Percentiles rank a stretch among this genome's conserved stretches.
Conservation (phyloP, 805 yeast genomes). For the Geotrichum ghanense region DNA sequence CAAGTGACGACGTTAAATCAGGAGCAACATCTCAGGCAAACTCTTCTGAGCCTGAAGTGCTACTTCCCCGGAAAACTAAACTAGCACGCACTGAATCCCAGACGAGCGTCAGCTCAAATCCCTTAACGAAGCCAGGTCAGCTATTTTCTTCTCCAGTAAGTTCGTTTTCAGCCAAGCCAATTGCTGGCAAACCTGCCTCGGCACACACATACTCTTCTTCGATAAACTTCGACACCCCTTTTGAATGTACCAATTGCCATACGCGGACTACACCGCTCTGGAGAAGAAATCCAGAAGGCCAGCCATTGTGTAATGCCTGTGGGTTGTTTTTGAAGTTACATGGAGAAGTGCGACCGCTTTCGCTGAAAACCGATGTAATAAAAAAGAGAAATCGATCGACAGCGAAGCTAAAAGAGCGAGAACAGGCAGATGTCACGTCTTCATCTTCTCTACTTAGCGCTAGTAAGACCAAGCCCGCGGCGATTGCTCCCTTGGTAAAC, state of each 20-base stretch:
- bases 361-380: conserved; percentile 88
- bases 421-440: too few species aligned
- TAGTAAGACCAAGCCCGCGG: too few species aligned
- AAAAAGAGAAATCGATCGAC: conserved; percentile 69
- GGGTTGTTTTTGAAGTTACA: conserved; percentile 87
- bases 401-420: conserved; percentile 24
- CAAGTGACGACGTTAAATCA: not conserved
- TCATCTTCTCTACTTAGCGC: too few species aligned
- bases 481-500: too few species aligned
- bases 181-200: conserved; percentile 4
- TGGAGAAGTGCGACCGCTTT: conserved; percentile 89
- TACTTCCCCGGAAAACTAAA: not conserved
- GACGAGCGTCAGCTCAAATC: not conserved
- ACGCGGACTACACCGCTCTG: conserved; percentile 91
- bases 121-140: not conserved
- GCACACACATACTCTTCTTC: conserved; percentile 3
- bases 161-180: not conserved
- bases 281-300: conserved; percentile 91
- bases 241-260: conserved; percentile 73
- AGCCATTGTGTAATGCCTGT: conserved; percentile 93
- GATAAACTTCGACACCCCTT: conserved; percentile 3
- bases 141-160: not conserved
- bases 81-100: not conserved
- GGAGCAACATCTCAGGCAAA: not conserved
- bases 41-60: not conserved